A percentile compares a stretch with the other conserved stretches of the same genome.
Evolutionary conservation across 2,329 filamentous ascomycete genomes (phyloP).

Genomic region (Fusarium torulosum): DNA sequence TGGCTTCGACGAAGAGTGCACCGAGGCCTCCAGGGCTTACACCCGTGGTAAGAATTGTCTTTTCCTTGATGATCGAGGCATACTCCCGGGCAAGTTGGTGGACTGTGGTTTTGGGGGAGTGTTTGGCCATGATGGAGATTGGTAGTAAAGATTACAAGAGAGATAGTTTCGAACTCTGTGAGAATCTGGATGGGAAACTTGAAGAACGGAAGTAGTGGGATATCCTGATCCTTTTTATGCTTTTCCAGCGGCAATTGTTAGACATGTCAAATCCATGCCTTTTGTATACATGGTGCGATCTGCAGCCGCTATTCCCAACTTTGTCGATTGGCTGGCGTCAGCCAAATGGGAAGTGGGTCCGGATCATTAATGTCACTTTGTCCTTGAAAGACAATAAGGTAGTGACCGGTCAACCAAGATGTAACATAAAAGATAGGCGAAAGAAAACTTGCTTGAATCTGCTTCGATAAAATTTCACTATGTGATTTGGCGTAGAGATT

Average conservation of each 20-base stretch:
- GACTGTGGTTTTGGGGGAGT: constrained; percentile 5
- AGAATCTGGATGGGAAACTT: not conserved
- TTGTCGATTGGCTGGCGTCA: not conserved
- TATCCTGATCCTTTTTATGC: not conserved
- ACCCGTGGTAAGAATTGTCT: constrained; percentile 19
- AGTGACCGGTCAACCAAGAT: too few species aligned
- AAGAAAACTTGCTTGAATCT: too few species aligned
- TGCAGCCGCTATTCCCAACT: not conserved
- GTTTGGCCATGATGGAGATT: constrained; percentile 1
- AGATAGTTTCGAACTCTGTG: not conserved
- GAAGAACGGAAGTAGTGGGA: not conserved
- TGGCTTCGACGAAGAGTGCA: constrained; percentile 1
- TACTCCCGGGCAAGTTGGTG: constrained; percentile 19
- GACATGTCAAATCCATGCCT: not conserved
- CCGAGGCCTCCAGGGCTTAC: constrained; percentile 17
- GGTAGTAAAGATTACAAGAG: not conserved
- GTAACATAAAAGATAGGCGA: too few species aligned
- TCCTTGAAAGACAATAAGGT: not conserved
- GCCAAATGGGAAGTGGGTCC: not conserved
- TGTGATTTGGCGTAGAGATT: too few species aligned
- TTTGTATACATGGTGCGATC: not conserved
- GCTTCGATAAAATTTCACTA: too few species aligned
- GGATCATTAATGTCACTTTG: not conserved
- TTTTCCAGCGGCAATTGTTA: not conserved
- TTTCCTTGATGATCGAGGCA: constrained; percentile 8